Evolutionary conservation across 176 grass and related monocot genomes (phyloP).

Genomic region (maize (Zea mays)): Zm-B73-REFERENCE-NAM-5.0 NC_050099.1:83936501-83937000

Average conservation of each 20-base stretch:
- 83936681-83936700: neutral
- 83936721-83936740: slow-evolving; percentile 8
- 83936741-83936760: slow-evolving; percentile 20
- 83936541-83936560: neutral
- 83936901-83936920: slow-evolving; percentile 21
- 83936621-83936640: neutral
- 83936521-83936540: neutral
- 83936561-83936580: neutral
- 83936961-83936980: neutral
- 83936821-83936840: neutral
- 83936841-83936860: slow-evolving; percentile 6
- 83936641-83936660: neutral
- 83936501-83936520: neutral
- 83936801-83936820: neutral
- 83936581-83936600: neutral
- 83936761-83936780: slow-evolving; percentile 10
- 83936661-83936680: neutral
- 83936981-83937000: neutral
- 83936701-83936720: neutral
- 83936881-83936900: neutral
- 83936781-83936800: slow-evolving; percentile 22
- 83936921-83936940: slow-evolving; percentile 8
- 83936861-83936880: slow-evolving; percentile 1
- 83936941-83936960: neutral
- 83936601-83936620: neutral